Evolutionary conservation across 208 protist genomes (phyloP), one percentile per base, ranked within the genome.

Genomic region (Crithidia thermophila): DNA sequence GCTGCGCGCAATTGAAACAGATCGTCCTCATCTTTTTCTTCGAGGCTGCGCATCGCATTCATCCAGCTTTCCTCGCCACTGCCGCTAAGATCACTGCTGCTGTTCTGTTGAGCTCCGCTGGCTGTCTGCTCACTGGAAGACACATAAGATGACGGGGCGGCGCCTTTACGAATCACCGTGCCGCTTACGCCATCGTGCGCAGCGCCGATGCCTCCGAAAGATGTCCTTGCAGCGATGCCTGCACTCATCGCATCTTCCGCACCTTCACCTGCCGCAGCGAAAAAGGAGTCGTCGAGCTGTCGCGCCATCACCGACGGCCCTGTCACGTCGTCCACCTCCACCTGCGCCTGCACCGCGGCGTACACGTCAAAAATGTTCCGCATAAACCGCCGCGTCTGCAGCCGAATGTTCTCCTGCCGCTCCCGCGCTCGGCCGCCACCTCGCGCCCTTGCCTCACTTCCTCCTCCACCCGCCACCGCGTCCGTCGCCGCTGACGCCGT

Each of bases 261-360:
- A 45, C 6, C n/a, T n/a, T n/a, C 23, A 40, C 11, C 21, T 21
- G 34, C 13, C 50, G 67, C 51, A 56, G n/a, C n/a, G n/a, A n/a
- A n/a, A n/a, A n/a, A n/a, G n/a, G n/a, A n/a, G n/a, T n/a, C n/a
- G n/a, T n/a, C n/a, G n/a, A n/a, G n/a, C n/a, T n/a, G n/a, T n/a
- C n/a, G n/a, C n/a, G n/a, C 47, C 53, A 64, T 69, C 52, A 16
- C 47, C 13, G 69, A 62, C n/a, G 64, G 45, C 9, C 69, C 69
- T 5, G 40, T 43, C 37, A 75, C 69, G 43, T 68, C 69, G 18
- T 75, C 69, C 21, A 75, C 31, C 4, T 67, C 69, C 14, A 59
- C 6, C 61, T 65, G 58, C 37, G 16, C 51, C 46, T 75, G 61
- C 50, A 59, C 69, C 4, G 55, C 56, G 0, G 25, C 53, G 45